Conservation (phyloP, 768 basidiomycete species). For the Calvatia gigantea region DNA sequence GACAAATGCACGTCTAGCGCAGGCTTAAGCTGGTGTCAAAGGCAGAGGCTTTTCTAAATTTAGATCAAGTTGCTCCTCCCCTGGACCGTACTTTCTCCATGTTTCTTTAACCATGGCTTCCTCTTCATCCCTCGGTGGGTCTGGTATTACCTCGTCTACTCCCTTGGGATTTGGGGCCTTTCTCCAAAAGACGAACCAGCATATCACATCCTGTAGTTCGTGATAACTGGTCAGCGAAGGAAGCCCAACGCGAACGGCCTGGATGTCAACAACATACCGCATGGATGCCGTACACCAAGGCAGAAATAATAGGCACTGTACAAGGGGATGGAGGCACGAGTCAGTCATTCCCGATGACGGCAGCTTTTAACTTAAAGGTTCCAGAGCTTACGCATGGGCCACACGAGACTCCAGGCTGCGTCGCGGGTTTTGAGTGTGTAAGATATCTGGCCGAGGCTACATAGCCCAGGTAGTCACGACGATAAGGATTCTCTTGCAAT, state of each 20-base stretch:
- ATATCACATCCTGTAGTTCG: neutral
- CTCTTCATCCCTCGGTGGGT: neutral
- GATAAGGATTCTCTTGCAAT: neutral
- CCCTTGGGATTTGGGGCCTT: neutral
- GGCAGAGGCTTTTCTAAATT: neutral
- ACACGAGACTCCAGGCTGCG: constrained; percentile 1
- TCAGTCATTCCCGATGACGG: neutral
- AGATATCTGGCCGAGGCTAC: neutral
- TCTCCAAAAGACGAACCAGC: neutral
- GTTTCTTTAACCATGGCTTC: neutral
- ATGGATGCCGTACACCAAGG: constrained; percentile 6
- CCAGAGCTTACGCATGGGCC: neutral
- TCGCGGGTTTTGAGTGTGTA: neutral
- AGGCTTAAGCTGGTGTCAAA: neutral
- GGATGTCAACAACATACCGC: neutral
- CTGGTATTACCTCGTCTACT: neutral
- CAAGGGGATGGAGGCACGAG: neutral
- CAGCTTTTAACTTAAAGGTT: neutral
- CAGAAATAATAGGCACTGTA: constrained; percentile 6
- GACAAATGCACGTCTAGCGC: neutral
- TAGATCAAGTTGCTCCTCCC: too few species aligned
- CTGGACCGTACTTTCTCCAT: neutral
- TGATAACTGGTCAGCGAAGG: neutral
- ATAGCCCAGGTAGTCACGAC: neutral
- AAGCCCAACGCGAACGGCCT: neutral